Evolutionary conservation across 352 stramenopile species (phyloP), one percentile per base, ranked within the genome.

Genomic region (Phytopythium cucurbitacearum): DNA sequence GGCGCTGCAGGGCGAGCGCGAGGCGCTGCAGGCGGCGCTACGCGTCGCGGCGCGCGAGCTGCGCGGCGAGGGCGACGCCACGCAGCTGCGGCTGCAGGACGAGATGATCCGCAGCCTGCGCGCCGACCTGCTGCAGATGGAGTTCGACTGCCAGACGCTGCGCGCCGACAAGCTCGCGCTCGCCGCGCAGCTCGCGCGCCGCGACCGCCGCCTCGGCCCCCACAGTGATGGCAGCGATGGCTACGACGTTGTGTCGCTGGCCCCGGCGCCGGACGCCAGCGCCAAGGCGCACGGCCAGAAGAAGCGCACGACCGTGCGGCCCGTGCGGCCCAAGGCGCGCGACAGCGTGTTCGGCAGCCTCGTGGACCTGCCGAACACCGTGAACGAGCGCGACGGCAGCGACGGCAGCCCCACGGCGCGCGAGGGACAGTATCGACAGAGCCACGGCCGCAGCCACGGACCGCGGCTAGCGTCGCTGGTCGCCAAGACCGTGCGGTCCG

Each of bases 131-230:
- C 44, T 83, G 41, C 69, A 85, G 47, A 84, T 85, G 73, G 78
- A 87, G 46, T 85, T 89, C 50, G 78, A 89, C 57, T 66, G 67
- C 53, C 72, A 75, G 55, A 87, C 78, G 12, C 51, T 87, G 38
- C 57, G 54, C 4, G 55, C 76, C 12, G 71, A 81, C 54, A 79
- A 73, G 46, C 51, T 71, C 1, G 59, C 52, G 33, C 56, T 84
- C 7, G 63, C 54, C 48, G 55, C 74, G 7, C 62, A 72, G 35
- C 34, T 74, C 1, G 48, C 71, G 34, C 73, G 65, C 45, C 50
- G 85, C 9, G 53, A 81, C 50, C 56, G 53, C 37, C 62, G 53
- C 1, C 40, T 38, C 34, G 60, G 43, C 40, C 13, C 15, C 10
- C 6, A 13, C 56, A 47, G 13, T 7, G 21, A 28, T 2, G 21